Evolutionary conservation across 2,329 filamentous ascomycete species (phyloP).

Genomic region (Sordariomycetes sp.): DNA sequence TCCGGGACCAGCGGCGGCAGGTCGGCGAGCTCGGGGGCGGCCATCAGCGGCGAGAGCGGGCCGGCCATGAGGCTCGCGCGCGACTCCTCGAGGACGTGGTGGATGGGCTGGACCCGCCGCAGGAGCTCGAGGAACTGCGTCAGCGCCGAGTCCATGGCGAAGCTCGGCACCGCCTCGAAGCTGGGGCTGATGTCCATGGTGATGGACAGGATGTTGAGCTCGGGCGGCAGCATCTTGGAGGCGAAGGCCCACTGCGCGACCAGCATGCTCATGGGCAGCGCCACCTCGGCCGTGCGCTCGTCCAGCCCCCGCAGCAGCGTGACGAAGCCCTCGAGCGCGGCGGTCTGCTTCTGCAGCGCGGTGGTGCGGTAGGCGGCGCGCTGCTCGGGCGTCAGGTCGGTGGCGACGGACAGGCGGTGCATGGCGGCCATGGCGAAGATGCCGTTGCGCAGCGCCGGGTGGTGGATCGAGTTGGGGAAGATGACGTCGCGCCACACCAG

Average conservation of each 20-base stretch:
- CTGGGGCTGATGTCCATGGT: not conserved
- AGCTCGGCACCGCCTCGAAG: not conserved
- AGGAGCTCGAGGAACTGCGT: conserved; percentile 3
- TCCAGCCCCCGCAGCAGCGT: conserved; percentile 5
- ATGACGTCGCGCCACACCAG: conserved; percentile 10
- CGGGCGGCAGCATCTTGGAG: conserved; percentile 6
- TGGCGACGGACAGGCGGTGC: conserved; percentile 6
- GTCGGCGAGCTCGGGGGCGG: not conserved
- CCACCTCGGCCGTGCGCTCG: conserved; percentile 1
- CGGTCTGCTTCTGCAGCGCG: conserved; percentile 7
- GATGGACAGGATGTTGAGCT: conserved; percentile 6
- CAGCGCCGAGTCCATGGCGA: not conserved
- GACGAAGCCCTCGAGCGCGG: conserved; percentile 6
- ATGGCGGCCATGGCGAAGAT: conserved; percentile 10
- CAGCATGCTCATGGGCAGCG: conserved; percentile 8
- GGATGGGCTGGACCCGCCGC: not conserved
- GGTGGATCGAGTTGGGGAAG: conserved; percentile 8
- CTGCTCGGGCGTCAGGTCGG: not conserved
- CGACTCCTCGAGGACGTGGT: not conserved
- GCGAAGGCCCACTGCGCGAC: conserved; percentile 11
- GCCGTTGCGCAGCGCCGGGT: conserved; percentile 7
- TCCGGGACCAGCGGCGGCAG: not conserved
- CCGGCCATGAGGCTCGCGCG: not conserved
- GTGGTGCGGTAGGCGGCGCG: not conserved
- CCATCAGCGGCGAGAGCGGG: not conserved